These are phyloP conservation scores for Plantago ovata DNA, from an alignment of 257 asterid species.

Conservation along the genomic window DNA sequence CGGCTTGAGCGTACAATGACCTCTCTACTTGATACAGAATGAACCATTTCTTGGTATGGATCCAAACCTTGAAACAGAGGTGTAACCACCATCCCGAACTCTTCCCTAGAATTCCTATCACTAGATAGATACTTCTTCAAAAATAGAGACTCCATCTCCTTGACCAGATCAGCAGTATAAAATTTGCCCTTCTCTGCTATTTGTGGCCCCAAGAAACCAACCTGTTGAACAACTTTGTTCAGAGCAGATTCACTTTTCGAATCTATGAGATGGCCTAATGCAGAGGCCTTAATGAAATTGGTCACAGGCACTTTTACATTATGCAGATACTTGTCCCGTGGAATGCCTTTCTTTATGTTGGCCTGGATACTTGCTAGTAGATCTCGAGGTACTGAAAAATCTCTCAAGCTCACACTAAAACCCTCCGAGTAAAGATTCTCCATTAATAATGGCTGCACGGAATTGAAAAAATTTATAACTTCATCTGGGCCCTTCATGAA, in stretches of 20 bases:
- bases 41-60: conserved; percentile 91
- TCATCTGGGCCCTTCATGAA: conserved; percentile 84
- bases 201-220: conserved; percentile 83
- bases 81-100: conserved; percentile 71
- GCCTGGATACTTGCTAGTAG: conserved; percentile 42
- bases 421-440: conserved; percentile 70
- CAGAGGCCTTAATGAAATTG: conserved; percentile 62
- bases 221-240: conserved; percentile 87
- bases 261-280: conserved; percentile 67
- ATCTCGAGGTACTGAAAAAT: conserved; percentile 55
- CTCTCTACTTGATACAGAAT: conserved; percentile 91
- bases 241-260: conserved; percentile 86
- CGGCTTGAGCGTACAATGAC: conserved; percentile 91
- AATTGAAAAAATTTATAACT: conserved; percentile 65
- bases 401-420: conserved; percentile 73
- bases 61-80: conserved; percentile 84
- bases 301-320: conserved; percentile 51
- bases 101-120: conserved; percentile 54
- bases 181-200: conserved; percentile 64
- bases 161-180: conserved; percentile 62
- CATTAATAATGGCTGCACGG: conserved; percentile 82
- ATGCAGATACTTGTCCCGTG: conserved; percentile 63
- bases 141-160: conserved; percentile 64
- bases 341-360: conserved; percentile 45
- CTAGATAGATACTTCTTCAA: conserved; percentile 62